phyloP scores from a whole-genome alignment of 345 rosid species.

The Psidium friedrichsthalianum region DNA sequence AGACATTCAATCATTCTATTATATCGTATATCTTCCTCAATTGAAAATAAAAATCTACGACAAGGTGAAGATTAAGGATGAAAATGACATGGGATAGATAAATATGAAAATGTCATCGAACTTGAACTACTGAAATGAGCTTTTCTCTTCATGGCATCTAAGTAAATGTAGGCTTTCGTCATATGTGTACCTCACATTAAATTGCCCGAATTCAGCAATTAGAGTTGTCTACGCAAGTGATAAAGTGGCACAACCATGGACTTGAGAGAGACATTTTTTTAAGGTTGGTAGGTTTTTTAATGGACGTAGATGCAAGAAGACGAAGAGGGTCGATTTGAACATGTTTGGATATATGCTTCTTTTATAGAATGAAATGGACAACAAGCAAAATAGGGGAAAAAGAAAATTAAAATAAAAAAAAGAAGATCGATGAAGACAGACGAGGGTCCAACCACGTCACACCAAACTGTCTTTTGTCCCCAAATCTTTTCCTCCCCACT shows the following conservation, averaged over 20 bases:
- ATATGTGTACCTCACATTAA: neutral
- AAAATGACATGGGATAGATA: neutral
- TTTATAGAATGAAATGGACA: neutral
- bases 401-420: neutral
- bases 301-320: neutral
- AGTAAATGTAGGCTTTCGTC: neutral
- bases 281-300: neutral
- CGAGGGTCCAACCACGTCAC: neutral
- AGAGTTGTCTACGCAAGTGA: neutral
- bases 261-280: neutral
- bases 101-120: neutral
- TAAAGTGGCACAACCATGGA: neutral
- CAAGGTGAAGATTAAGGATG: neutral
- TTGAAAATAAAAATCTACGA: neutral
- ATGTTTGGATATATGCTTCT: neutral
- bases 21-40: neutral
- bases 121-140: neutral
- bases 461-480: neutral
- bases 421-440: neutral
- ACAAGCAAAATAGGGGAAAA: neutral
- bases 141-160: neutral
- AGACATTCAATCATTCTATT: neutral
- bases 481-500: neutral
- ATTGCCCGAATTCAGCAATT: neutral
- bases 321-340: neutral